Evolutionary conservation across 2,329 filamentous ascomycete genomes (phyloP), one percentile per base, ranked within the genome.

Genomic region (Aaosphaeria pasadenensis): DNA sequence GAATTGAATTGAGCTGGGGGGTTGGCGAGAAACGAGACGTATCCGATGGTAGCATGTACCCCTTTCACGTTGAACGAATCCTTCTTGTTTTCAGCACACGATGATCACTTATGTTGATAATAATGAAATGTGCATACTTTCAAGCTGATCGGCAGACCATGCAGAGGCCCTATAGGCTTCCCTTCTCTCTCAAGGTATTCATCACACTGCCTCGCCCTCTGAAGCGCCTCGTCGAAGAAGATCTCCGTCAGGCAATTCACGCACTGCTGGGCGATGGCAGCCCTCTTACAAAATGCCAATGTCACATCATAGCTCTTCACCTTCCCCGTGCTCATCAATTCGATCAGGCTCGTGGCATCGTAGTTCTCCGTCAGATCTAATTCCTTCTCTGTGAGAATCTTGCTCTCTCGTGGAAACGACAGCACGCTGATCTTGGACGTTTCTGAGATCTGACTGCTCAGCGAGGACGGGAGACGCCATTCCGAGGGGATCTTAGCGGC

Each of bases 31-130:
- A 69, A 74, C 1, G 66, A 68, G 1, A 82, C 77, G 53, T 85
- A 85, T 5, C 83, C 83, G 4, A 85, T 65, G 0, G 83, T 84
- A 0, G 77, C 77, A 45, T 85, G 80, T 4, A 76, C 62, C 1
- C 79, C 82, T 49, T 77, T 77, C 39, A 86, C 70, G 28, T 84
- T 77, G 63, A 85, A 86, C 11, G 82, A 80, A 44, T 86, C 83
- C 59, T 71, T 50, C 6, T 3, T 11, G 31, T 43, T 28, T 3
- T 40, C 39, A 40, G 17, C 24, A 36, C 33, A 36, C 4, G 9
- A 9, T 9, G 7, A 36, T 9, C 33, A 36, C 2, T n/a, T 2
- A 36, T 36, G 28, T 32, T 6, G 32, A 36, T n/a, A 33, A 11
- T 28, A 30, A 7, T n/a, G 11, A 40, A 9, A 40, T 3, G 1